Evolutionary conservation across 495 filamentous ascomycete genomes (phyloP), one percentile per base, ranked within the genome.

Genomic region (Penicillium fimorum): DNA sequence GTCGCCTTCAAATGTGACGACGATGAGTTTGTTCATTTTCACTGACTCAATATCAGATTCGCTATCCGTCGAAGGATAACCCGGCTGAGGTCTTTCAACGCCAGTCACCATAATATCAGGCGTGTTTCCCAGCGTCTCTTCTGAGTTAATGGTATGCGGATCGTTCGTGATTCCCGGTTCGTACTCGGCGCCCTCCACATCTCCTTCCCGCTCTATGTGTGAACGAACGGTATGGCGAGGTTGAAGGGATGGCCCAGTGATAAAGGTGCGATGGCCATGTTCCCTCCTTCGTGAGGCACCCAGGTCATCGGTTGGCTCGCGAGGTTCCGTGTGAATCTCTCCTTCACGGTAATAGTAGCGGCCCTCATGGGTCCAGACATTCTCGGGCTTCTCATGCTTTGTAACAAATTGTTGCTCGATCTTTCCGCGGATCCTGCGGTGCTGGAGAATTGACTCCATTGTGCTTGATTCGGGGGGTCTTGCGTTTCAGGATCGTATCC

Each of bases 1-100:
- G 18, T 78, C 77, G 6, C 75, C 71, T 32, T 83, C 78, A 59
- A 75, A 86, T 11, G 78, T 77, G 4, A 87, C 82, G 0, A 84
- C 73, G 27, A 85, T 84, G 33, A 84, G 74, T 60, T 74, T 70
- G 22, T 70, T 66, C 45, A 47, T 49, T 37, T 18, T 46, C 17
- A n/a, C 11, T 15, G 11, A 30, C 38, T 50, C 50, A 29, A 45
- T 32, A 12, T 38, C 35, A 32, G 41, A 17, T 15, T 38, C 48
- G 40, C 12, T 40, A 1, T 40, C 46, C 3, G 40, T 46, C n/a
- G 12, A 11, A 22, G 22, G 22, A 38, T 8, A 15, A 1, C 20
- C 29, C 18, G 52, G 27, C 24, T 52, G 29, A 2, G 22, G 35
- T 25, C 56, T 56, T 38, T 60, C 59, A 38, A 62, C 17, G 11